phyloP scores from a whole-genome alignment of 1,284 basidiomycete species.

The Ganoderma boninense region DNA sequence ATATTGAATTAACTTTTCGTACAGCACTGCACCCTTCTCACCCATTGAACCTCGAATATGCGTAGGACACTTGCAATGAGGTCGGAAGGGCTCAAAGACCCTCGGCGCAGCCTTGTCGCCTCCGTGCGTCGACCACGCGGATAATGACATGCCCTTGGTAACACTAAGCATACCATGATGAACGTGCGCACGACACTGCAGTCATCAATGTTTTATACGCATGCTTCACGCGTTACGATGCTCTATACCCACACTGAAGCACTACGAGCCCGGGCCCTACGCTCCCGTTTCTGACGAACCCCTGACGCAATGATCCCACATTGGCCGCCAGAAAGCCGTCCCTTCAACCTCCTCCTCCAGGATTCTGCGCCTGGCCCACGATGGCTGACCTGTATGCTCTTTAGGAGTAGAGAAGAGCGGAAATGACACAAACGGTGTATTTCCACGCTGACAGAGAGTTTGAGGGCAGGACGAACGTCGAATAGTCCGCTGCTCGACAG shows the following conservation, averaged over 20 bases:
- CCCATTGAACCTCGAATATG: background rate
- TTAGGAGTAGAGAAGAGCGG: background rate
- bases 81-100: background rate
- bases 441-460: background rate
- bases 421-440: background rate
- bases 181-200: conserved; percentile 5
- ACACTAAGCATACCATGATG: background rate
- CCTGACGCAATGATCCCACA: background rate
- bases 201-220: background rate
- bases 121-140: background rate
- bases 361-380: background rate
- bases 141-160: conserved; percentile 1
- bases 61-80: background rate
- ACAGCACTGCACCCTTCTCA: background rate
- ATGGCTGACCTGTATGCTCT: background rate
- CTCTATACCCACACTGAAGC: background rate
- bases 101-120: background rate
- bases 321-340: background rate
- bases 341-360: background rate
- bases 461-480: background rate
- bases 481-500: background rate
- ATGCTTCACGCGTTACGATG: background rate
- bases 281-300: background rate
- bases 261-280: conserved; percentile 1
- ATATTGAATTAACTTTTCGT: background rate